Percentiles rank a stretch among this genome's conserved stretches.
Evolutionary conservation across 1,284 basidiomycete species (phyloP).

Genomic region (Wallemia mellicola): DNA sequence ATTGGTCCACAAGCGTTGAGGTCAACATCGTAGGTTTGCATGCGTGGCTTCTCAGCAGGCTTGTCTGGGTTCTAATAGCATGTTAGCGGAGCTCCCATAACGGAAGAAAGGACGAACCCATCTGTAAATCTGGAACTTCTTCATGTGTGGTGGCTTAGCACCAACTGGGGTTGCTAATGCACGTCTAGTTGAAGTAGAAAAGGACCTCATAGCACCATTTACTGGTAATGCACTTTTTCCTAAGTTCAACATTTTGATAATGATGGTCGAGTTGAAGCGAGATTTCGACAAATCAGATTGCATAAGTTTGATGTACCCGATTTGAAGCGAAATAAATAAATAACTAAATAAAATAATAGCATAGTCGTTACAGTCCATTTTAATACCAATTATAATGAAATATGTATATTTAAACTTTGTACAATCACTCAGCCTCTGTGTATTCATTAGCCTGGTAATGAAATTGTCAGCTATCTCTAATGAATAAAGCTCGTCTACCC

Average conservation of each 20-base stretch:
- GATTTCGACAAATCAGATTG: not conserved
- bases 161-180: not conserved
- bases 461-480: not conserved
- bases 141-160: slow-evolving; percentile 22
- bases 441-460: not conserved
- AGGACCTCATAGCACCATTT: not conserved
- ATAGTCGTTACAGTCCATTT: not conserved
- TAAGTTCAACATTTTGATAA: not conserved
- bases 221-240: not conserved
- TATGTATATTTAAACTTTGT: too few relatives aligned
- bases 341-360: not conserved
- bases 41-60: slow-evolving; percentile 62
- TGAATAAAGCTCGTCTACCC: not conserved
- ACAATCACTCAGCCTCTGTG: not conserved
- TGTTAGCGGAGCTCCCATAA: not conserved
- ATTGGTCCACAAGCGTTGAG: slow-evolving; percentile 87
- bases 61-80: slow-evolving; percentile 64
- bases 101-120: slow-evolving; percentile 26
- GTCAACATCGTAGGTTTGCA: slow-evolving; percentile 80
- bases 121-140: slow-evolving; percentile 89
- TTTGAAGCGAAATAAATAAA: not conserved
- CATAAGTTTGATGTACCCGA: not conserved
- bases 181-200: not conserved
- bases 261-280: not conserved
- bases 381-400: too few relatives aligned